Evolutionary conservation across 2,329 filamentous ascomycete species (phyloP).

Genomic region (Microcyclospora tardicrescens): DNA sequence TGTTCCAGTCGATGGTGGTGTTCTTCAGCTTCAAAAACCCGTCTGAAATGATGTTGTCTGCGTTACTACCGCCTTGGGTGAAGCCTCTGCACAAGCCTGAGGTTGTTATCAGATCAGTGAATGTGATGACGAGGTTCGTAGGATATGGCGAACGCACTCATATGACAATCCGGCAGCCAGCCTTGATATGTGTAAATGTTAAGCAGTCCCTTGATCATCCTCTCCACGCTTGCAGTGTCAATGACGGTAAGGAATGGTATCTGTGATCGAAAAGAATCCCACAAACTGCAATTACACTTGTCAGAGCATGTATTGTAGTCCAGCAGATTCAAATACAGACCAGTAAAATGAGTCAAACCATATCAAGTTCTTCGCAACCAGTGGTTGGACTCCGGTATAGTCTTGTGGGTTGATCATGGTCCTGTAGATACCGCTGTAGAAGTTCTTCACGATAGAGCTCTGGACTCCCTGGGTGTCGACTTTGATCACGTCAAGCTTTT

Average conservation of each 20-base stretch:
- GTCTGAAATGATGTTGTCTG: slow-evolving; percentile 59
- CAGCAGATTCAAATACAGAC: background rate
- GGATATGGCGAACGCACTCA: slow-evolving; percentile 40
- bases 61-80: slow-evolving; percentile 56
- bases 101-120: slow-evolving; percentile 40
- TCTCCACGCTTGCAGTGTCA: slow-evolving; percentile 49
- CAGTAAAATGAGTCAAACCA: slow-evolving; percentile 19
- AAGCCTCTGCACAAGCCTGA: slow-evolving; percentile 45
- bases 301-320: too few relatives aligned
- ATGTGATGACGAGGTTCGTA: slow-evolving; percentile 28
- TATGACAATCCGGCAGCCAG: slow-evolving; percentile 61
- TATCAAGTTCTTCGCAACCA: slow-evolving; percentile 10
- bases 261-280: slow-evolving; percentile 52
- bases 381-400: slow-evolving; percentile 33
- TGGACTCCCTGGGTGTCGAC: slow-evolving; percentile 26
- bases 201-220: slow-evolving; percentile 53
- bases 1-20: slow-evolving; percentile 50
- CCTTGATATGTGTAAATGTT: slow-evolving; percentile 57
- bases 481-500: slow-evolving; percentile 27
- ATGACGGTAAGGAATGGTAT: slow-evolving; percentile 53
- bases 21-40: slow-evolving; percentile 57
- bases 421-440: slow-evolving; percentile 39
- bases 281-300: slow-evolving; percentile 39
- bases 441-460: slow-evolving; percentile 13
- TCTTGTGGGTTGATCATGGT: slow-evolving; percentile 35